phyloP scores from a whole-genome alignment of 2,329 filamentous ascomycete genomes.

The Lecanicillium sp. region DNA sequence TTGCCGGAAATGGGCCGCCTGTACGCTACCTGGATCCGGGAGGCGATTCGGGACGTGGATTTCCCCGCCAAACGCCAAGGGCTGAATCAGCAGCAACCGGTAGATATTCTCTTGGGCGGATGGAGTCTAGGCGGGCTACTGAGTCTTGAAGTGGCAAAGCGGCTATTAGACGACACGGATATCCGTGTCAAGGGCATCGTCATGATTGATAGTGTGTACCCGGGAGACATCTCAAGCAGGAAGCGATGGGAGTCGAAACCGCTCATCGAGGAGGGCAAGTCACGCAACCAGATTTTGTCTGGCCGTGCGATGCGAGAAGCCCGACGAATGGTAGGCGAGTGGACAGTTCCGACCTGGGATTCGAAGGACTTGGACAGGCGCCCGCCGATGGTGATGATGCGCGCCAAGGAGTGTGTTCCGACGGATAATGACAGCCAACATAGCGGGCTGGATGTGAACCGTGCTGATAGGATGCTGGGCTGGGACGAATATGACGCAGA shows the following conservation, averaged over 20 bases:
- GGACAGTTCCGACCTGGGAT: conserved; percentile 31
- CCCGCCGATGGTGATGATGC: conserved; percentile 36
- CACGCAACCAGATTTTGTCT: conserved; percentile 25
- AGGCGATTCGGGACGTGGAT: conserved; percentile 20
- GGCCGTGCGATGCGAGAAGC: conserved; percentile 34
- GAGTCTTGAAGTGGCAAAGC: conserved; percentile 39
- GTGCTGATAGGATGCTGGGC: conserved; percentile 33
- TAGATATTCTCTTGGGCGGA: conserved; percentile 41
- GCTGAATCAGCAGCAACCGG: conserved; percentile 11
- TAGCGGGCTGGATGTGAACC: conserved; percentile 33
- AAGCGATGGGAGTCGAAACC: conserved; percentile 10
- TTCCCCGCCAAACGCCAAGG: conserved; percentile 20
- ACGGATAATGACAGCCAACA: conserved; percentile 17
- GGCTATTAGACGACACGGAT: conserved; percentile 26
- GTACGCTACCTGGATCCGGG: conserved; percentile 38
- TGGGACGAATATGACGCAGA: conserved; percentile 38
- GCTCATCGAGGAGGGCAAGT: conserved; percentile 20
- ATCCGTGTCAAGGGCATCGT: conserved; percentile 40
- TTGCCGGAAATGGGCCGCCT: conserved; percentile 45
- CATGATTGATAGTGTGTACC: conserved; percentile 43
- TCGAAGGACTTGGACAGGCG: conserved; percentile 13
- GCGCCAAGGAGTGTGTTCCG: conserved; percentile 32
- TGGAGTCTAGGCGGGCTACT: conserved; percentile 48
- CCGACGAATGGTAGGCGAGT: conserved; percentile 28
- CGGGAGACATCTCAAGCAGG: conserved; percentile 11